Evolutionary conservation across 179 eudicot genomes (phyloP).

Genomic region (Spinacia oleracea): DNA sequence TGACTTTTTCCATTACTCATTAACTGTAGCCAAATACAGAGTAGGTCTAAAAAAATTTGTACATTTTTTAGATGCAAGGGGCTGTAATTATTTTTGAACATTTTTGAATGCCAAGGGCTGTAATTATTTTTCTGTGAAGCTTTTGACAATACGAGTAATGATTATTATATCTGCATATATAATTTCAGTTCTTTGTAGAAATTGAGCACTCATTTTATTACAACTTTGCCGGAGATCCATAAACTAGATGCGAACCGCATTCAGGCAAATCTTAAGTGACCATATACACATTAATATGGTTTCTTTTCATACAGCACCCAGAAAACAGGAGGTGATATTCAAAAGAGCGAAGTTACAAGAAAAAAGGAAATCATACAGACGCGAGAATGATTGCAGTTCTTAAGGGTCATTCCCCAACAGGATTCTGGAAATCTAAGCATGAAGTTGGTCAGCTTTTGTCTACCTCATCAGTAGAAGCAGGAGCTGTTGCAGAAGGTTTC

Average conservation of each 20-base stretch:
- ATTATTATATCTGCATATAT: not conserved
- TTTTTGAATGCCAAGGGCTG: not conserved
- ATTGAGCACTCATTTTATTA: not conserved
- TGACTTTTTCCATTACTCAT: not conserved
- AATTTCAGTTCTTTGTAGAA: not conserved
- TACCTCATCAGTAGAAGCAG: constrained; percentile 24
- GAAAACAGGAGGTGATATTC: not conserved
- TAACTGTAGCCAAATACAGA: not conserved
- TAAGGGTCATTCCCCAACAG: not conserved
- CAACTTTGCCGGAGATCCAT: too few relatives aligned
- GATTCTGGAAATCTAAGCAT: not conserved
- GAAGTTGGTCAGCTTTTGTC: constrained; percentile 12
- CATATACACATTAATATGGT: not conserved
- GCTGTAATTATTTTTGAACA: too few relatives aligned
- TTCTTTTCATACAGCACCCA: not conserved
- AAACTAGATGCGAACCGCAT: not conserved
- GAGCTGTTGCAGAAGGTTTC: constrained; percentile 47
- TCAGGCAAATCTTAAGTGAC: not conserved
- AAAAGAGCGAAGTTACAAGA: not conserved
- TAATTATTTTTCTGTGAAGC: too few relatives aligned
- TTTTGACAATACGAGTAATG: not conserved
- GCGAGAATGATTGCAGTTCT: not conserved
- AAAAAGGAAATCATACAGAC: not conserved
- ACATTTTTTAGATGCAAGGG: not conserved
- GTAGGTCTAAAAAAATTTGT: not conserved